Conservation (phyloP, 2,329 filamentous ascomycete genomes). For the Diaporthe ampelina region DNA sequence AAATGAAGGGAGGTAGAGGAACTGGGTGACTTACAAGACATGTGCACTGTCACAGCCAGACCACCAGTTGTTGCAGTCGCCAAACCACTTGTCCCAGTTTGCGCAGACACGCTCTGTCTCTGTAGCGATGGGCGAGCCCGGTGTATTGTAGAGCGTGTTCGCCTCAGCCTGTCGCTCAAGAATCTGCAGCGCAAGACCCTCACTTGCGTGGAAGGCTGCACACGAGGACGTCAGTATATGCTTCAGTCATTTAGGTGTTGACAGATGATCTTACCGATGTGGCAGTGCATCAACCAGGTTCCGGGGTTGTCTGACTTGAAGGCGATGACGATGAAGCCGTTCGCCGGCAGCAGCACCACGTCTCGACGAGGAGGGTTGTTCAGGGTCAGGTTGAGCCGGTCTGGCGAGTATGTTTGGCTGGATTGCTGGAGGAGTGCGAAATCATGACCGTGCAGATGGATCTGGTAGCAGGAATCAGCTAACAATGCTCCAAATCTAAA, state of each 20-base stretch:
- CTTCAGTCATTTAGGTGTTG: background rate
- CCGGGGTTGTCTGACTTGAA: slow-evolving; percentile 65
- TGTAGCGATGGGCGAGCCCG: slow-evolving; percentile 1
- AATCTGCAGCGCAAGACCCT: slow-evolving; percentile 60
- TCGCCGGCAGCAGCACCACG: slow-evolving; percentile 60
- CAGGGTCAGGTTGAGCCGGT: slow-evolving; percentile 44
- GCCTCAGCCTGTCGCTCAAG: slow-evolving; percentile 49
- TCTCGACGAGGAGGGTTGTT: slow-evolving; percentile 67
- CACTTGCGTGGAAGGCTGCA: slow-evolving; percentile 54
- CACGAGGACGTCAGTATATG: background rate
- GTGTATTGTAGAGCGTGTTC: slow-evolving; percentile 20
- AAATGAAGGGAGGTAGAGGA: no score
- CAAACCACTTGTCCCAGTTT: slow-evolving; percentile 36
- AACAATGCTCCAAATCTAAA: background rate
- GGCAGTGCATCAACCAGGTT: slow-evolving; percentile 65
- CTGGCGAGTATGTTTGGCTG: slow-evolving; percentile 37
- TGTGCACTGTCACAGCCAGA: slow-evolving; percentile 21
- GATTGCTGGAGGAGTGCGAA: slow-evolving; percentile 58
- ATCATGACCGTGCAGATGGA: slow-evolving; percentile 65
- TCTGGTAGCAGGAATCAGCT: slow-evolving; percentile 40
- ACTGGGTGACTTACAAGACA: background rate
- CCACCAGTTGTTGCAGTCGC: slow-evolving; percentile 39
- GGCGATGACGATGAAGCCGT: slow-evolving; percentile 63
- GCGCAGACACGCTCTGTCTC: slow-evolving; percentile 29
- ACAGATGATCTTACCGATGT: slow-evolving; percentile 57